phyloP scores from a whole-genome alignment of 306 rosid species.

The Rosa persica region DNA sequence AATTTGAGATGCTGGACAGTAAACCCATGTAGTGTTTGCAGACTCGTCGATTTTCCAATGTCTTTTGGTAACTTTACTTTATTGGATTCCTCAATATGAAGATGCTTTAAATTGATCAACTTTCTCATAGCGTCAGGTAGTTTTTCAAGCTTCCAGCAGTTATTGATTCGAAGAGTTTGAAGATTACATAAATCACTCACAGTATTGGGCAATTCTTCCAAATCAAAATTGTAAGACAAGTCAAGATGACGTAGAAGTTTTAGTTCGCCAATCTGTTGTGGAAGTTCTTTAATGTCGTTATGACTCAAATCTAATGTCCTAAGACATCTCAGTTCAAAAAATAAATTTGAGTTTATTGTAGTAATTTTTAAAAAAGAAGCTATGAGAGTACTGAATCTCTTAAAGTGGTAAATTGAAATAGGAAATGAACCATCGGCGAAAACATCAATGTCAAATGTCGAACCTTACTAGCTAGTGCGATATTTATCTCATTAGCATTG shows the following conservation, averaged over 20 bases:
- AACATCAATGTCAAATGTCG: background rate
- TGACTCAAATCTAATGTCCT: background rate
- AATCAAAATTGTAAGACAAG: accelerated
- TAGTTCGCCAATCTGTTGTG: background rate
- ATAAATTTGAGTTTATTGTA: background rate
- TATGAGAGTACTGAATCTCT: background rate
- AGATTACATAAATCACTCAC: constrained; percentile 6
- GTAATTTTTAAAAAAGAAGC: background rate
- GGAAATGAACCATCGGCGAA: background rate
- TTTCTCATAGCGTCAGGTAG: background rate
- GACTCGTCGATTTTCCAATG: background rate
- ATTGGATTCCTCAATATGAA: accelerated
- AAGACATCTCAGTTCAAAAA: background rate
- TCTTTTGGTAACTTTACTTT: background rate
- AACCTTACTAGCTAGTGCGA: background rate
- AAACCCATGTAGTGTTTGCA: background rate
- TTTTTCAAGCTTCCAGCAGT: too few relatives aligned
- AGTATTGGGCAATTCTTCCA: background rate
- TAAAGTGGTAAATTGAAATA: background rate
- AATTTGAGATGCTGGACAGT: accelerated
- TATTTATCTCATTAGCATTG: too few relatives aligned
- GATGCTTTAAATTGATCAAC: background rate
- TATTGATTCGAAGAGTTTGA: background rate
- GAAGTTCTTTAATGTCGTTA: accelerated
- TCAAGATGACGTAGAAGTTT: background rate